A percentile compares a stretch with the other conserved stretches of the same genome.
Evolutionary conservation across 192 early-diverging fungal species (phyloP).

Genomic region (Ramicandelaber brevisporus): DNA sequence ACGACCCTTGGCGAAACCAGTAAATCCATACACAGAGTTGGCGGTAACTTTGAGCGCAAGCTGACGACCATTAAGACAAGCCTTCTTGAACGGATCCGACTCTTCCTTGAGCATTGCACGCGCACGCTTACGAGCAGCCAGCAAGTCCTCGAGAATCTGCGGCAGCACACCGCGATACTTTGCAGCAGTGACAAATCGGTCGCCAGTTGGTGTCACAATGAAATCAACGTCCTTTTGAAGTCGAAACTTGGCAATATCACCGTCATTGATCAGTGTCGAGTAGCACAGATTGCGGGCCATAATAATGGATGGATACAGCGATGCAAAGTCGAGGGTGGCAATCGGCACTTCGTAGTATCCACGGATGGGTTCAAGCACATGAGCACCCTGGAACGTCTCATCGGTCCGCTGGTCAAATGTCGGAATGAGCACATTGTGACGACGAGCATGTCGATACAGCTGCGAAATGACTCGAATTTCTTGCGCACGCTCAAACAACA

Average conservation of each 20-base stretch:
- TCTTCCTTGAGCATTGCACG: conserved; percentile 89
- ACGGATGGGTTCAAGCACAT: conserved; percentile 79
- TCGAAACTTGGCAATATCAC: conserved; percentile 27
- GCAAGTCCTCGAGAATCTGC: conserved; percentile 62
- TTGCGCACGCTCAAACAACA: conserved; percentile 77
- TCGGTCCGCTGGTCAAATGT: conserved; percentile 62
- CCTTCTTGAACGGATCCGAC: conserved; percentile 80
- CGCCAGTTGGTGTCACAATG: conserved; percentile 66
- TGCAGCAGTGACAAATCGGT: conserved; percentile 59
- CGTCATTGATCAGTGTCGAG: conserved; percentile 44
- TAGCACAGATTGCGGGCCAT: conserved; percentile 99
- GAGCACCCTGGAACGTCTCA: conserved; percentile 85
- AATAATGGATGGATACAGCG: conserved; percentile 97
- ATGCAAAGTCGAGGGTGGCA: conserved; percentile 93
- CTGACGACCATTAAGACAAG: conserved; percentile 89
- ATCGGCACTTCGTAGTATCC: conserved; percentile 92
- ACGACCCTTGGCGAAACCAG: conserved; percentile 77
- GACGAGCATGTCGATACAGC: conserved; percentile 62
- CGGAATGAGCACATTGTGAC: conserved; percentile 71
- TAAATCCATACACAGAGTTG: conserved; percentile 95
- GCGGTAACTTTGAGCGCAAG: conserved; percentile 88
- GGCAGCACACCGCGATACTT: conserved; percentile 67
- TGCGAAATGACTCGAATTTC: conserved; percentile 98
- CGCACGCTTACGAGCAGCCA: conserved; percentile 76
- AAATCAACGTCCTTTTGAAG: conserved; percentile 62